phyloP scores from a whole-genome alignment of 2,329 filamentous ascomycete species.

The Bimuria novae-zelandiae region DNA sequence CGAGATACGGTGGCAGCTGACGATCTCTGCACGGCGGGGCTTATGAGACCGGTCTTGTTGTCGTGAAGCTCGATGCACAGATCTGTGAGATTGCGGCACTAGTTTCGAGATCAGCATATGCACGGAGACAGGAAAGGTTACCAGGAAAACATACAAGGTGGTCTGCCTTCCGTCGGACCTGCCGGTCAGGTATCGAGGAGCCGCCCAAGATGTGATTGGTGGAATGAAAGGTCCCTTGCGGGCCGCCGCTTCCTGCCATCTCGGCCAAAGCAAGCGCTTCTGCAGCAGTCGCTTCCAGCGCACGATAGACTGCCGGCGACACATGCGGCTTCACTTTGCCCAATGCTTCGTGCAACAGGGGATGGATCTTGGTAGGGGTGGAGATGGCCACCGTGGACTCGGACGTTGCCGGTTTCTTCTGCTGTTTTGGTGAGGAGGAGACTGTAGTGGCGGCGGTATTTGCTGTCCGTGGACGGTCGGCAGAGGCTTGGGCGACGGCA shows the following conservation, averaged over 20 bases:
- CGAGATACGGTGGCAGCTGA: constrained; percentile 31
- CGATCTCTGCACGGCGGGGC: constrained; percentile 33
- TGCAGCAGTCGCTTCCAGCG: constrained; percentile 77
- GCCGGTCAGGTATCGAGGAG: constrained; percentile 70
- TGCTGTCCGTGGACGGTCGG: constrained; percentile 86
- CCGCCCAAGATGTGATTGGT: constrained; percentile 69
- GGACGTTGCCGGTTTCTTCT: constrained; percentile 53
- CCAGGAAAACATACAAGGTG: constrained; percentile 59
- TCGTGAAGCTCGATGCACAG: constrained; percentile 77
- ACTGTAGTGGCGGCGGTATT: constrained; percentile 89
- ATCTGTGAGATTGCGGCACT: constrained; percentile 87
- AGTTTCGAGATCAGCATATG: not conserved
- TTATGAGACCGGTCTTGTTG: constrained; percentile 33
- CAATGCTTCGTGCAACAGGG: constrained; percentile 79
- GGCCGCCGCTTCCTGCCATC: constrained; percentile 74
- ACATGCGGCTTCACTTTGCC: constrained; percentile 75
- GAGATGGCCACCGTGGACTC: constrained; percentile 52
- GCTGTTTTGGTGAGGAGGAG: constrained; percentile 84
- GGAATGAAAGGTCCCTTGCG: constrained; percentile 65
- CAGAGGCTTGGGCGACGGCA: constrained; percentile 65
- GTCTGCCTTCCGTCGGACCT: constrained; percentile 87
- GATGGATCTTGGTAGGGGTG: constrained; percentile 66
- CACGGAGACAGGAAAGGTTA: not conserved
- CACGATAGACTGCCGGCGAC: constrained; percentile 71
- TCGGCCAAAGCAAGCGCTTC: constrained; percentile 81